phyloP scores from a whole-genome alignment of 345 rosid species.

The Mangifera indica region DNA sequence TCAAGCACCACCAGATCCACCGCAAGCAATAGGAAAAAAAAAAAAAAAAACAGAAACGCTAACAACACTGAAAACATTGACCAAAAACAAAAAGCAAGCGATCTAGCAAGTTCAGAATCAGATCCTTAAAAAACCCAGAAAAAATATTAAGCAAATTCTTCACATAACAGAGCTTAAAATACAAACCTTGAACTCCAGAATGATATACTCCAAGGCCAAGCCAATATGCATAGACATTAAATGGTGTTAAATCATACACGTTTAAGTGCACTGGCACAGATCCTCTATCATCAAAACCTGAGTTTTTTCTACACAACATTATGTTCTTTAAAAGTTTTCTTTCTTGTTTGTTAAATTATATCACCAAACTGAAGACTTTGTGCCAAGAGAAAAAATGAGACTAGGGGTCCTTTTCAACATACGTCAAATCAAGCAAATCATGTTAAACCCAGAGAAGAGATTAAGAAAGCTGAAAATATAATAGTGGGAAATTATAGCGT shows the following conservation, averaged over 20 bases:
- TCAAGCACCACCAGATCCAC: slow-evolving; percentile 8
- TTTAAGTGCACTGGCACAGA: slow-evolving; percentile 88
- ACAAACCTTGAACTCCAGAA: slow-evolving; percentile 96
- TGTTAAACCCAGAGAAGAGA: background rate
- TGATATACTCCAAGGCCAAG: slow-evolving; percentile 95
- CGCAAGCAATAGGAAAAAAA: background rate
- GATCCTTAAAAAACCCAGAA: slow-evolving; percentile 11
- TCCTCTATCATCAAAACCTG: slow-evolving; percentile 52
- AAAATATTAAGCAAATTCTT: background rate
- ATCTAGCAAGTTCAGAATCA: slow-evolving; percentile 8
- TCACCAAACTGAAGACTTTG: background rate
- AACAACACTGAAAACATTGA: slow-evolving; percentile 1
- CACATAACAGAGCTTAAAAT: background rate
- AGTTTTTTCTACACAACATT: slow-evolving; percentile 72
- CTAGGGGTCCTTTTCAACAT: slow-evolving; percentile 15
- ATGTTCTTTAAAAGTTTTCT: background rate
- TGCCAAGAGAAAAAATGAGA: background rate
- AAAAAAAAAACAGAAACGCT: background rate
- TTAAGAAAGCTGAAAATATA: background rate
- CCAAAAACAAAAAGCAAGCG: background rate
- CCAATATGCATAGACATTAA: slow-evolving; percentile 97
- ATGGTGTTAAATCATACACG: slow-evolving; percentile 92
- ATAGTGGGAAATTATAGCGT: background rate
- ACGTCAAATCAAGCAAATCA: slow-evolving; percentile 4
- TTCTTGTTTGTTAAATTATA: no score